phyloP scores from a whole-genome alignment of 164 flowering plant species.

The Tetrastigma voinierianum region DNA sequence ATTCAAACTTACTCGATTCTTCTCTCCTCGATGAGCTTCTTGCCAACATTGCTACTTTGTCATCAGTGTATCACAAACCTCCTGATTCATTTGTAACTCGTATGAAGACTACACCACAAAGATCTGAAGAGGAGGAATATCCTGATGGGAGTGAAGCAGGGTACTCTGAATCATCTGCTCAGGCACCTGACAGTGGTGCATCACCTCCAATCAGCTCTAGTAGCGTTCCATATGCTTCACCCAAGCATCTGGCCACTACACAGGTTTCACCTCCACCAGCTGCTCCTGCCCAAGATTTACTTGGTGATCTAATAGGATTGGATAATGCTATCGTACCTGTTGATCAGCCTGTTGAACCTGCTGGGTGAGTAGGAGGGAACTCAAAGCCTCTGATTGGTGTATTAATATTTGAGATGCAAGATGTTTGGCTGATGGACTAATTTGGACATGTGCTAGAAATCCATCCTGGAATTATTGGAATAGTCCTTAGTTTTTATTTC shows the following conservation, averaged over 20 bases:
- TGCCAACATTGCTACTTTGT: constrained; percentile 89
- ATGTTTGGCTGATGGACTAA: background rate
- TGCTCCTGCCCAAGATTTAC: constrained; percentile 85
- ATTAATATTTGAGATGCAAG: background rate
- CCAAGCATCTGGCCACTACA: constrained; percentile 47
- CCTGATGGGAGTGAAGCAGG: constrained; percentile 80
- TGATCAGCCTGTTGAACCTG: constrained; percentile 65
- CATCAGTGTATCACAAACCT: constrained; percentile 98
- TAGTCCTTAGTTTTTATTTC: background rate
- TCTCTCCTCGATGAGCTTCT: constrained; percentile 97
- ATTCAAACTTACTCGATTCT: constrained; percentile 90
- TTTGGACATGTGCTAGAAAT: background rate
- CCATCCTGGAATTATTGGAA: background rate
- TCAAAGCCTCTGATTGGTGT: background rate
- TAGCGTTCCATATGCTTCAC: constrained; percentile 37
- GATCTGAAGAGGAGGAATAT: constrained; percentile 90
- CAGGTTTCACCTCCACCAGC: constrained; percentile 45
- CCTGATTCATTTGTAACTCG: constrained; percentile 96
- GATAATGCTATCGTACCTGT: constrained; percentile 74
- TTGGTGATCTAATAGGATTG: constrained; percentile 89
- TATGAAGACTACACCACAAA: constrained; percentile 68
- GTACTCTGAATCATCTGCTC: constrained; percentile 68
- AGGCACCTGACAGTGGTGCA: constrained; percentile 45
- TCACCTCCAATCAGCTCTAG: constrained; percentile 62
- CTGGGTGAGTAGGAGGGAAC: constrained; percentile 51